Evolutionary conservation across 768 basidiomycete species (phyloP).

Genomic region (Filobasidium floriforme): DNA sequence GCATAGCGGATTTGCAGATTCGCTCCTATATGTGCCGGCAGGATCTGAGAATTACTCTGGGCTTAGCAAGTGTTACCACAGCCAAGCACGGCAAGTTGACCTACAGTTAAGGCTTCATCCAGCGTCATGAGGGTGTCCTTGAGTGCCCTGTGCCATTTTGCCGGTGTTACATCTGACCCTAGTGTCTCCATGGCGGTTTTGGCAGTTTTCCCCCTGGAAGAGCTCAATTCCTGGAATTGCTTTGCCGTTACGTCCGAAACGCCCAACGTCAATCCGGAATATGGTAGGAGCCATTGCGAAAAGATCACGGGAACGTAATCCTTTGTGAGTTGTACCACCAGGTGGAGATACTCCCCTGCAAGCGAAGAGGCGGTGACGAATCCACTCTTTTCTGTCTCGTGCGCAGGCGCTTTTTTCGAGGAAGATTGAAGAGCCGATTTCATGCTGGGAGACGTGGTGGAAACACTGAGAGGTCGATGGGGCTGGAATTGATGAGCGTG

Average conservation of each 20-base stretch:
- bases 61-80: neutral
- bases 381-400: constrained; percentile 34
- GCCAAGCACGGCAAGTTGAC: constrained; percentile 28
- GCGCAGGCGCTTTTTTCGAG: constrained; percentile 12
- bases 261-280: constrained; percentile 62
- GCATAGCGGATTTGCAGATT: constrained; percentile 79
- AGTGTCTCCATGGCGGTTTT: constrained; percentile 7
- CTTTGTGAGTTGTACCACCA: constrained; percentile 82
- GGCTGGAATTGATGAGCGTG: constrained; percentile 46
- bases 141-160: constrained; percentile 46
- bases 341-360: constrained; percentile 75
- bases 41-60: neutral
- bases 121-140: constrained; percentile 57
- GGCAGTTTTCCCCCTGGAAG: constrained; percentile 43
- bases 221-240: constrained; percentile 68
- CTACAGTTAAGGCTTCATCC: constrained; percentile 65
- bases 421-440: constrained; percentile 25
- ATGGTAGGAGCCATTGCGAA: constrained; percentile 66
- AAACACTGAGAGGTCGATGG: constrained; percentile 42
- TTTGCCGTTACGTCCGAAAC: constrained; percentile 74
- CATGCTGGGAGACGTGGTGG: constrained; percentile 40
- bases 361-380: constrained; percentile 77
- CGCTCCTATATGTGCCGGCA: constrained; percentile 56
- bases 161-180: constrained; percentile 22
- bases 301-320: constrained; percentile 85